phyloP scores from a whole-genome alignment of 768 basidiomycete genomes.

The Lanmaoa pseudosensibilis region DNA sequence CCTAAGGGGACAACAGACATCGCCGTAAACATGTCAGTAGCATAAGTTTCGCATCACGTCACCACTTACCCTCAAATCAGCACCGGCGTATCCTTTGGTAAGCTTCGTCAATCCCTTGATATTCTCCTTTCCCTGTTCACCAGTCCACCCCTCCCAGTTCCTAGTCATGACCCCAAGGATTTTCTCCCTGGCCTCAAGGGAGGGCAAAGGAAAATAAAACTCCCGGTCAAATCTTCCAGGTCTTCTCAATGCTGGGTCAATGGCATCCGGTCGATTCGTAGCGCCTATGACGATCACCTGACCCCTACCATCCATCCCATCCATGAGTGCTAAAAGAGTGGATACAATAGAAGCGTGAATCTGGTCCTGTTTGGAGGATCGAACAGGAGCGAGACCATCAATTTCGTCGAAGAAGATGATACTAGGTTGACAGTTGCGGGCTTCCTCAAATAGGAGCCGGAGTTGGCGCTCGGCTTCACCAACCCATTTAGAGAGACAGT shows the following conservation, averaged over 20 bases:
- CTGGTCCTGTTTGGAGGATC: slow-evolving; percentile 98
- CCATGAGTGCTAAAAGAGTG: slow-evolving; percentile 95
- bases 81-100: slow-evolving; percentile 98
- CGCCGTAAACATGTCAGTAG: slow-evolving; percentile 1
- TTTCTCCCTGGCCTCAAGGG: slow-evolving; percentile 78
- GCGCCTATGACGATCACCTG: slow-evolving; percentile 98
- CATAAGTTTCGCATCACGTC: neutral
- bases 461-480: slow-evolving; percentile 98
- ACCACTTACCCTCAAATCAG: slow-evolving; percentile 80
- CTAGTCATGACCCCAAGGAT: slow-evolving; percentile 89
- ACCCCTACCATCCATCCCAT: slow-evolving; percentile 98
- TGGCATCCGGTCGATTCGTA: slow-evolving; percentile 96
- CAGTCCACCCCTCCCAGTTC: slow-evolving; percentile 85
- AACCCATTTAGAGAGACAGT: slow-evolving; percentile 98
- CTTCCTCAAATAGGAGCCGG: slow-evolving; percentile 94
- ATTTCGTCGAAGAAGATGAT: slow-evolving; percentile 99
- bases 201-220: slow-evolving; percentile 95
- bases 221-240: slow-evolving; percentile 97
- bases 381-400: slow-evolving; percentile 95
- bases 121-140: slow-evolving; percentile 46
- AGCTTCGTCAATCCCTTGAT: slow-evolving; percentile 74
- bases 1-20: slow-evolving; percentile 42
- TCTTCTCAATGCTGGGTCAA: slow-evolving; percentile 91
- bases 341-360: slow-evolving; percentile 98
- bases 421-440: slow-evolving; percentile 84